phyloP scores from a whole-genome alignment of 176 grass and related monocot species.

The Zoysia pacifica region DNA sequence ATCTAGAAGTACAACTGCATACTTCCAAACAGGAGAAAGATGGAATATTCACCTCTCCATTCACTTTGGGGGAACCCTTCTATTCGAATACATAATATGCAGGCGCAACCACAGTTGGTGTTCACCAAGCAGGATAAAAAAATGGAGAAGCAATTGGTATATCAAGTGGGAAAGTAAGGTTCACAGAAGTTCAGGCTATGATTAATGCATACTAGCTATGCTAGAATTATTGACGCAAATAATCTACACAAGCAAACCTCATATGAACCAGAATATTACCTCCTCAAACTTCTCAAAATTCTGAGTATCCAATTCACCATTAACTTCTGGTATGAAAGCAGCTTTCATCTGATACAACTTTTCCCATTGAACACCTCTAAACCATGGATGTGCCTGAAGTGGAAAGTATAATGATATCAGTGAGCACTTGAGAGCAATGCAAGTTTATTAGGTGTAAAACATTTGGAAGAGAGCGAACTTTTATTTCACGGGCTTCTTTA shows the following conservation, averaged over 20 bases:
- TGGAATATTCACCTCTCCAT: slow-evolving; percentile 19
- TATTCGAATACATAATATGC: slow-evolving; percentile 10
- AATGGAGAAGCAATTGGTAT: neutral
- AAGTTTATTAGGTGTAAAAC: slow-evolving; percentile 8
- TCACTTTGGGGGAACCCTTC: slow-evolving; percentile 9
- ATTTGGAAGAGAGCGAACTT: slow-evolving; percentile 45
- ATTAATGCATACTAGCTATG: neutral
- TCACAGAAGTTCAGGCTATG: slow-evolving; percentile 7
- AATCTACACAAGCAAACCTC: slow-evolving; percentile 3
- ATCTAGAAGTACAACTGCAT: slow-evolving; percentile 1
- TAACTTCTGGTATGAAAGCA: slow-evolving; percentile 96
- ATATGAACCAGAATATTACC: slow-evolving; percentile 47
- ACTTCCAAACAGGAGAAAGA: neutral
- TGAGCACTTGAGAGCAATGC: slow-evolving; percentile 8
- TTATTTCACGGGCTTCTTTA: slow-evolving; percentile 95
- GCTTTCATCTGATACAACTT: slow-evolving; percentile 94
- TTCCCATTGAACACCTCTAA: slow-evolving; percentile 79
- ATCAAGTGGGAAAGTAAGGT: slow-evolving; percentile 10
- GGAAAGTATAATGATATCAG: slow-evolving; percentile 28
- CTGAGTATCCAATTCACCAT: slow-evolving; percentile 81
- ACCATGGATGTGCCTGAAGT: slow-evolving; percentile 84
- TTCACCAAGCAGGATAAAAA: neutral
- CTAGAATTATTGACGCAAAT: slow-evolving; percentile 21
- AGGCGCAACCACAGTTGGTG: neutral
- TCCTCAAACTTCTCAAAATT: slow-evolving; percentile 95